Conservation (phyloP, 2,329 filamentous ascomycete species). For the Drechslerella coelobrocha region DNA sequence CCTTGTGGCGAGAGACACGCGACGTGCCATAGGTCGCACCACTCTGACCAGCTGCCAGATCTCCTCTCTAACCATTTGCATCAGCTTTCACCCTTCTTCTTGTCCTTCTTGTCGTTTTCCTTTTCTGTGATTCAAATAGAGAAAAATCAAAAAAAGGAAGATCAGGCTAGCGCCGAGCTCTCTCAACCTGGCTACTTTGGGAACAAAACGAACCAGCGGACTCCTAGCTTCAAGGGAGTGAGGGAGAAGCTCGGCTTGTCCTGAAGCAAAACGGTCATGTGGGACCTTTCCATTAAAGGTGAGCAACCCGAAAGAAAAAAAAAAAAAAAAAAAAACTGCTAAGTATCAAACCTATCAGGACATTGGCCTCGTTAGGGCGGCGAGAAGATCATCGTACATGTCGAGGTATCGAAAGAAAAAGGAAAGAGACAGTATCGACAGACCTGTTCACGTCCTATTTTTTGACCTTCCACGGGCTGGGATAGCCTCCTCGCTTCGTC, state of each 20-base stretch:
- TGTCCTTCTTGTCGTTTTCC: no score
- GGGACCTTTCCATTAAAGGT: constrained; percentile 27
- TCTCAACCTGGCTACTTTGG: constrained; percentile 1
- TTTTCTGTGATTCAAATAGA: constrained; percentile 9
- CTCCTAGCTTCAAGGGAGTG: background rate
- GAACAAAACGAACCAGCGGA: constrained; percentile 3
- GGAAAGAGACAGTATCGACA: constrained; percentile 24
- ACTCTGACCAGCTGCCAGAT: constrained; percentile 1
- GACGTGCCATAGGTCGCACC: constrained; percentile 24
- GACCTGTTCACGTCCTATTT: constrained; percentile 24
- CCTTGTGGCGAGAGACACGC: constrained; percentile 48
- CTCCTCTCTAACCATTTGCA: background rate
- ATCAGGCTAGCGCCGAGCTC: constrained; percentile 6
- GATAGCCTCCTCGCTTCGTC: constrained; percentile 50
- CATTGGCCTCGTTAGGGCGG: background rate
- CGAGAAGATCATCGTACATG: background rate
- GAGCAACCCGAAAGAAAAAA: constrained; percentile 7
- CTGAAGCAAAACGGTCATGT: constrained; percentile 42
- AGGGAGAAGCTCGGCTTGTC: background rate
- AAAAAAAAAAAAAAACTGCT: constrained; percentile 26
- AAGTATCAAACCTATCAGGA: no score
- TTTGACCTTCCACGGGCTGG: constrained; percentile 46
- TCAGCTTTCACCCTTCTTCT: no score
- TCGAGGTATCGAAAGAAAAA: constrained; percentile 15
- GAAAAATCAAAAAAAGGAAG: background rate